Percentiles rank a stretch among this genome's conserved stretches.
Conservation (phyloP, 257 asterid genomes). For the Capsicum pubescens region DNA sequence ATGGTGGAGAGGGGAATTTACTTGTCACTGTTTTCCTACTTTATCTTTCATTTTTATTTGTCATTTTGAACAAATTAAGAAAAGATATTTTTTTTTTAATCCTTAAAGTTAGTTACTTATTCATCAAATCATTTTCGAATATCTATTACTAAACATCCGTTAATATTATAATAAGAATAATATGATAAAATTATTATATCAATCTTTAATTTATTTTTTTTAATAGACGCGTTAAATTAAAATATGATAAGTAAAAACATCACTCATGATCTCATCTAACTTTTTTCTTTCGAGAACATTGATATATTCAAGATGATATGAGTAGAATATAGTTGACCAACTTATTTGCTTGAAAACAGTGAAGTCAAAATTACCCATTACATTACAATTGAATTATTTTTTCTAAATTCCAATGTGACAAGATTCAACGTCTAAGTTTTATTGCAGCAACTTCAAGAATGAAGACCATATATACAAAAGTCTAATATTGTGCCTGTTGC, state of each 20-base stretch:
- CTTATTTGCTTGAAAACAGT: not conserved
- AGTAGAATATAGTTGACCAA: slow-evolving; percentile 23
- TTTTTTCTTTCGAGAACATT: slow-evolving; percentile 10
- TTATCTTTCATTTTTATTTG: too few relatives aligned
- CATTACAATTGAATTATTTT: not conserved
- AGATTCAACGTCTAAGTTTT: not conserved
- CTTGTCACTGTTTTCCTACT: too few relatives aligned
- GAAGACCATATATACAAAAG: slow-evolving; percentile 11
- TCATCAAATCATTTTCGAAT: too few relatives aligned
- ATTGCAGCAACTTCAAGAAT: slow-evolving; percentile 18
- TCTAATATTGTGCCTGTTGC: not conserved
- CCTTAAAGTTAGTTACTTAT: too few relatives aligned
- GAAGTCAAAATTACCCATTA: slow-evolving; percentile 29
- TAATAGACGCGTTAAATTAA: too few relatives aligned
- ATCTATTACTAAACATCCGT: too few relatives aligned
- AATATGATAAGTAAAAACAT: not conserved
- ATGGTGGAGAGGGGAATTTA: too few relatives aligned
- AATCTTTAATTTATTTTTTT: too few relatives aligned
- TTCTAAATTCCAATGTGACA: not conserved
- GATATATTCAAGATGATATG: slow-evolving; percentile 20
- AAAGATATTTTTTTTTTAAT: too few relatives aligned
- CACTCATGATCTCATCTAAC: not conserved
- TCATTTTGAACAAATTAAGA: too few relatives aligned
- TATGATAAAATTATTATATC: too few relatives aligned
- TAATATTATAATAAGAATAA: too few relatives aligned